Base-by-base conservation (phyloP, 2,329 filamentous ascomycete species). In the Bipolaris bicolor region DNA sequence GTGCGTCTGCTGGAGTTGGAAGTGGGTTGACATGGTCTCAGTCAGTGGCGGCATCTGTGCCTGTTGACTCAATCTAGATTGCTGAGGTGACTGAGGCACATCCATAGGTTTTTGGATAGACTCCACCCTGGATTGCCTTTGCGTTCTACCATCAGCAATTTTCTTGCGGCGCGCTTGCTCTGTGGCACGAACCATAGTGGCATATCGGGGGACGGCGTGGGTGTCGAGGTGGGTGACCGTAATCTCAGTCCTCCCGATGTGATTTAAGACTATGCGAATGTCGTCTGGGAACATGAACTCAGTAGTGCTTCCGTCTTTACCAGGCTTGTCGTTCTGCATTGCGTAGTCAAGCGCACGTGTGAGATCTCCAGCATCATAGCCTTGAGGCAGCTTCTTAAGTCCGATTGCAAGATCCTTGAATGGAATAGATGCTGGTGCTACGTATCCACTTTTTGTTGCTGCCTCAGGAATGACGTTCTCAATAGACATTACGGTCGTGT, bases 291-390 rank as follows among this genome's bases (percentile, higher is more conserved):
- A 69, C 49, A 63, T 43, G 40, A 53, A 63, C 3, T 64, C 59
- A 5, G 22, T 20, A 3, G 6, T 2, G 16, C 51, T 18, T 3
- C 49, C 54, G 24, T 50, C 5, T 13, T 36, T 33, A 22, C 46
- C 37, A 2, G 31, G 1, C 37, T 68, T 55, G 2, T 48, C 34
- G 26, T 62, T 47, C 2, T 45, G 31, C 24, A 68, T 24, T 4
- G 63, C 58, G 41, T 63, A 69, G 1, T 61, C 16, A 2, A 74
- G 46, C n/a, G 63, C 65, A 5, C 62, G 63, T 0, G 69, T 74
- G 3, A 74, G 56, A 29, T 74, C 69, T 1, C 65, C 64, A 10
- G 66, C 62, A 39, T 71, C 57, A 11, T 20, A 3, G 1, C 63
- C 62, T 16, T 56, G 24, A 13, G 71, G 71, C 13, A 70, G 18